Base-by-base conservation (phyloP, 139 green algal genomes). In the Chlamydomonas sp. region DNA sequence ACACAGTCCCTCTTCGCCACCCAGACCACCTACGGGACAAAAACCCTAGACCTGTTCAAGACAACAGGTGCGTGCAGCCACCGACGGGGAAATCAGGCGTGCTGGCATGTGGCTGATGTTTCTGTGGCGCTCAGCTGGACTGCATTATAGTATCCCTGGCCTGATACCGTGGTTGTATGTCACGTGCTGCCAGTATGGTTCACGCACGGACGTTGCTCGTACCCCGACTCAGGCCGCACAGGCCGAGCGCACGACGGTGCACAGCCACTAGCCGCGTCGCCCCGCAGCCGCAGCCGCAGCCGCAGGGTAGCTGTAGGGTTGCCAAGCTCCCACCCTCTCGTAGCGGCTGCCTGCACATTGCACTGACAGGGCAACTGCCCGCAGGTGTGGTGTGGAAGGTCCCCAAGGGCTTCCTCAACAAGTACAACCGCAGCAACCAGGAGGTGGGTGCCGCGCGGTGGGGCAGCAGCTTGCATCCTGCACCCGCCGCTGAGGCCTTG, bases 371-470 rank as follows among this genome's bases (percentile, higher is more conserved):
- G 31, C 71, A 3, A 10, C 3, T 10, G 58, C 72, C 15, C 20
- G 0, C 60, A 87, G 83, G 84, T 0, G 84, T 88, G 18, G 83
- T 69, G n/a, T 88, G 84, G 84, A 78, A 71, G 58, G 59, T 88
- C 4, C 84, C 84, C 7, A 17, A 18, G 14, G 84, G 84, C 17
- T 83, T 88, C 75, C 84, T 83, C 75, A 71, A 10, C 17, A 61
- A 49, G 8, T 88, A 88, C 84, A 83, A 71, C 63, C 57, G n/a
- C 20, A 16, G 1, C 17, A 88, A 20, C 66, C n/a, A 62, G 6
- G 18, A 83, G 63, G 84, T 83, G n/a, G 2, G 69, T 73, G 1
- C 31, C 9, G 18, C 9, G 78, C 12, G 63, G 64, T 18, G 4
- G 66, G 4, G 64, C 7, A 57, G 17, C 6, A 12, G 63, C 64